Base-by-base conservation (phyloP, 1,284 basidiomycete species). In the Tylopilus sp. region DNA sequence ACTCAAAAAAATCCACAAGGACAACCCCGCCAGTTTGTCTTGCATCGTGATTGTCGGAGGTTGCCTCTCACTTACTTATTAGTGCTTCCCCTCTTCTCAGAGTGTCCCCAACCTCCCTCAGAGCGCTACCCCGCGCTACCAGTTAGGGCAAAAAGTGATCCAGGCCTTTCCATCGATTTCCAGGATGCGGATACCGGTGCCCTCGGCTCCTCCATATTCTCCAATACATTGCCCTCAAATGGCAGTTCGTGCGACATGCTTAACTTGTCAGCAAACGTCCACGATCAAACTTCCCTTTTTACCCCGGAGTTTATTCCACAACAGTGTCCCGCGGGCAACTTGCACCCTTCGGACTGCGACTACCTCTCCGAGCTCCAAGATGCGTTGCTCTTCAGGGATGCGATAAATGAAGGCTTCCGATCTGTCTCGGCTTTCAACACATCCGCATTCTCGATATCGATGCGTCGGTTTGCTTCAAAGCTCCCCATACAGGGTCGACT, bases 1-100 rank as follows among this genome's bases (percentile, higher is more conserved):
- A 40, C 39, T 66, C 8, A 70, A 66, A 43, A 66, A 68, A 35
- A 62, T 65, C 12, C 58, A 66, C 7, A 69, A 56, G 44, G 52
- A 69, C 31, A 53, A 66, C 44, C 54, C 63, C 31, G 39, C 63
- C n/a, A 57, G 64, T 66, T 44, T 35, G 64, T 70, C 44, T 36
- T 44, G 14, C 15, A 7, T 34, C 20, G 4, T 17, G 8, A 31
- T 35, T 4, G 15, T 35, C 15, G 4, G 20, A 3, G 38, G 14
- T 44, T 31, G 7, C 17, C 30, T 21, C 44, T 48, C 46, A 37
- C 44, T 18, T 24, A 24, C 6, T 42, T 33, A 4, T 14, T 28
- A 65, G 63, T 67, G 59, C 48, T 41, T 7, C 44, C 33, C 17
- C 53, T 69, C 36, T 65, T 69, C 44, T 66, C 59, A 6, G 67